These are phyloP conservation scores for Botryosphaeria dothidea DNA, from an alignment of 2,329 filamentous ascomycete species.

Conservation along the genomic window DNA sequence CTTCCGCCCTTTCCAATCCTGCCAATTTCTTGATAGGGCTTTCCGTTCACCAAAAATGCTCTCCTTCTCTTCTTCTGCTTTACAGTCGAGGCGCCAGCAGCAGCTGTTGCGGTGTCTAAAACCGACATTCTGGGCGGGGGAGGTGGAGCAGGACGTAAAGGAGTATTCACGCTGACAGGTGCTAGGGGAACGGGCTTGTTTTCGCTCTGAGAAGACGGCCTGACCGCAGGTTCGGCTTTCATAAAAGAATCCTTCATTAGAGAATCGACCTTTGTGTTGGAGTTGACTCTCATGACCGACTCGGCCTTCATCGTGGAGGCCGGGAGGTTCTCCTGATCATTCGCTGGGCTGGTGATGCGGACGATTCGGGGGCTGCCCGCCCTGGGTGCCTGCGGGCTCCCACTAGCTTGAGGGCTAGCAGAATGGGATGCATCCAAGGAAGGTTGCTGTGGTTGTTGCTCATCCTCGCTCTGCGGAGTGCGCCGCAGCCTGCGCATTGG, in stretches of 20 bases:
- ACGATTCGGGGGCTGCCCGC: slow-evolving; percentile 14
- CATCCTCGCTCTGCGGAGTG: slow-evolving; percentile 31
- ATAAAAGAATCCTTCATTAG: slow-evolving; percentile 19
- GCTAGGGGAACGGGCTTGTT: slow-evolving; percentile 52
- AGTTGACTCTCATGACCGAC: slow-evolving; percentile 7
- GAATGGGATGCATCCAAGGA: not conserved
- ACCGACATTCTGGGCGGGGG: slow-evolving; percentile 97
- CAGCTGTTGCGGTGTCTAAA: slow-evolving; percentile 84
- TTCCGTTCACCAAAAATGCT: slow-evolving; percentile 85
- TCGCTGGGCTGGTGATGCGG: slow-evolving; percentile 52
- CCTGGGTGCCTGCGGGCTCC: not conserved
- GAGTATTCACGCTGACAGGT: slow-evolving; percentile 66
- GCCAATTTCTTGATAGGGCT: slow-evolving; percentile 85
- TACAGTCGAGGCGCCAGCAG: slow-evolving; percentile 76
- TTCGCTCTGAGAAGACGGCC: slow-evolving; percentile 15
- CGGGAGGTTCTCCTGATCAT: slow-evolving; percentile 81
- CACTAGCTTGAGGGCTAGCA: slow-evolving; percentile 32
- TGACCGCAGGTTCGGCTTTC: slow-evolving; percentile 21
- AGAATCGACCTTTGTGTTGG: slow-evolving; percentile 22
- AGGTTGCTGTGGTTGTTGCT: not conserved
- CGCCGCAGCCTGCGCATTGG: slow-evolving; percentile 40
- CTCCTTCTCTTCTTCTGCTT: slow-evolving; percentile 78
- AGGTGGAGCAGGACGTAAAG: slow-evolving; percentile 67
- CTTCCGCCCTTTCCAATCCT: slow-evolving; percentile 90
- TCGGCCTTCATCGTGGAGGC: slow-evolving; percentile 34